phyloP scores from a whole-genome alignment of 208 protist genomes.

The Wallacemonas sp. region DNA sequence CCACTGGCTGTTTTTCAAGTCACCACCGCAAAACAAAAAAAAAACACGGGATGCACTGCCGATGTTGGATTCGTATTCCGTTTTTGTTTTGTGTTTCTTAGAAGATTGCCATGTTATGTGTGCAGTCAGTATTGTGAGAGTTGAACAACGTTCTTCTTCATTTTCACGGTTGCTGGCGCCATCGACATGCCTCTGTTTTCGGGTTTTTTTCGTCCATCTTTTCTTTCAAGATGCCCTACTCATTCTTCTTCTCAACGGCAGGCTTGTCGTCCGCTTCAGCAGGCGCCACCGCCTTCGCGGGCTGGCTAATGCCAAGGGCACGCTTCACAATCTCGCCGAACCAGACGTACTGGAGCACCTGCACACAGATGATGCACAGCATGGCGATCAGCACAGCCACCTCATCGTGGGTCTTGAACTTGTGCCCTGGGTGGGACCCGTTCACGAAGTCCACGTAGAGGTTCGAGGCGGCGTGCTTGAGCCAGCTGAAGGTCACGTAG shows the following conservation, averaged over 20 bases:
- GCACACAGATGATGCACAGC: slow-evolving; percentile 44
- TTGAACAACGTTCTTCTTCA: no score
- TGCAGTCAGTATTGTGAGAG: no score
- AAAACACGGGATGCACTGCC: no score
- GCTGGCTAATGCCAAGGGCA: slow-evolving; percentile 16
- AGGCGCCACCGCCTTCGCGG: background rate
- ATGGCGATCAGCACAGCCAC: slow-evolving; percentile 49
- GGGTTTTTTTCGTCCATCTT: no score
- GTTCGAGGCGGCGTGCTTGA: slow-evolving; percentile 27
- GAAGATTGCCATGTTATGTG: no score
- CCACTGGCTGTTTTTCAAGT: no score
- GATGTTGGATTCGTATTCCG: no score
- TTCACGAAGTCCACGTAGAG: slow-evolving; percentile 27
- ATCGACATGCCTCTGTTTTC: no score
- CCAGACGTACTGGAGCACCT: slow-evolving; percentile 85
- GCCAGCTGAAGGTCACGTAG: slow-evolving; percentile 50
- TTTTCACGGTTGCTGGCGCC: no score
- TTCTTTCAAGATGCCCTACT: background rate
- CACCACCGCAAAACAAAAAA: no score
- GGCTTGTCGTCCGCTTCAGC: background rate
- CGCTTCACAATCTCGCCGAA: slow-evolving; percentile 69
- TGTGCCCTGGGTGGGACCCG: slow-evolving; percentile 27
- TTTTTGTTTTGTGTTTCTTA: no score
- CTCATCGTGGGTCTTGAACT: slow-evolving; percentile 54
- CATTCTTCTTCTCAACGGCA: slow-evolving; percentile 33